phyloP scores from a whole-genome alignment of 805 yeast species.

The Priceomyces medius region DNA sequence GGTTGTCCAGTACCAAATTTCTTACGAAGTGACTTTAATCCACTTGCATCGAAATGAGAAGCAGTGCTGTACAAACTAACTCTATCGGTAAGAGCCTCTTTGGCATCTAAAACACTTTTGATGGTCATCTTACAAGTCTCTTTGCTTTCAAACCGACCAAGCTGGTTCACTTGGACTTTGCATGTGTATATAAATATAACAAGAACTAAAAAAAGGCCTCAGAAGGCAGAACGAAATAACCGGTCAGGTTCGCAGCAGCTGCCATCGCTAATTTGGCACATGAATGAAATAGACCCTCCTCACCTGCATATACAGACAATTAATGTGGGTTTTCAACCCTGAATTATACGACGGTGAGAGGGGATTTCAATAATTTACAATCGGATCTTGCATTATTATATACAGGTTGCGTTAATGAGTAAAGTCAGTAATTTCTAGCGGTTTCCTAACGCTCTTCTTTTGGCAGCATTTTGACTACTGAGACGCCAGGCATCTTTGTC shows the following conservation, averaged over 20 bases:
- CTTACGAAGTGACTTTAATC: constrained; percentile 28
- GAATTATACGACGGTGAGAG: no score
- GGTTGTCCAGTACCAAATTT: constrained; percentile 17
- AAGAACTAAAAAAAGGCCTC: not conserved
- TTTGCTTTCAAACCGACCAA: not conserved
- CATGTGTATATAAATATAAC: not conserved
- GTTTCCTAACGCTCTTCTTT: constrained; percentile 17
- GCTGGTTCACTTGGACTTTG: not conserved
- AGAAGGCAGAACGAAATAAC: not conserved
- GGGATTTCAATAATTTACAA: no score
- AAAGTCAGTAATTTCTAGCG: no score
- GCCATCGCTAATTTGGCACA: no score
- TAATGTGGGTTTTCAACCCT: no score
- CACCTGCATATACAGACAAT: no score
- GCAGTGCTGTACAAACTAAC: constrained; percentile 28
- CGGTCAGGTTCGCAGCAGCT: no score
- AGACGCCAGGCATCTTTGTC: constrained; percentile 77
- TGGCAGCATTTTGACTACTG: constrained; percentile 39
- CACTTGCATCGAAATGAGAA: constrained; percentile 24
- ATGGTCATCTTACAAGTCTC: not conserved
- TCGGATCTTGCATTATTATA: no score
- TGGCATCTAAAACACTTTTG: constrained; percentile 7
- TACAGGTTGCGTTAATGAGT: no score
- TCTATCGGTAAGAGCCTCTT: constrained; percentile 32
- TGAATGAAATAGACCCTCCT: no score